Conservation (phyloP, 768 basidiomycete genomes). For the Termitomyces sp. region DNA sequence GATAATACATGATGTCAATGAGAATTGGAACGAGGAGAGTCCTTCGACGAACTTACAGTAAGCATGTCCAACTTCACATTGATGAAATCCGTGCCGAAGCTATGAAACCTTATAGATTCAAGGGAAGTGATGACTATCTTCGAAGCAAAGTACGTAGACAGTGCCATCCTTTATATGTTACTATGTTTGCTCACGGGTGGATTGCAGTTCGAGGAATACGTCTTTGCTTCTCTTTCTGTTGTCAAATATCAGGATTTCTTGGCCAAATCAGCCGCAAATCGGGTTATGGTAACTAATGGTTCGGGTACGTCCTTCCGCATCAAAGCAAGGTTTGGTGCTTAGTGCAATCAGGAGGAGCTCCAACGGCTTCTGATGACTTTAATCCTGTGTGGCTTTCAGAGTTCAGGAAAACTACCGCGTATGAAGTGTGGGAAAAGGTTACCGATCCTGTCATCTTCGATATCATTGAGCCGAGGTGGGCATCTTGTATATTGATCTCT, state of each 20-base stretch:
- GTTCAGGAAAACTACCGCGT: constrained; percentile 85
- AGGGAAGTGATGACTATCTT: constrained; percentile 94
- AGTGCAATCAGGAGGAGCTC: constrained; percentile 40
- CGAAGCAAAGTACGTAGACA: constrained; percentile 60
- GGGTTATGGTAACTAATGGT: constrained; percentile 66
- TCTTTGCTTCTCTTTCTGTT: constrained; percentile 80
- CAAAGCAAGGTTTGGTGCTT: neutral
- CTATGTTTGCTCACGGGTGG: neutral
- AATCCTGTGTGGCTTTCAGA: constrained; percentile 84
- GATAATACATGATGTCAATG: constrained; percentile 80
- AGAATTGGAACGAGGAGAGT: constrained; percentile 68
- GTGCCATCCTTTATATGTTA: neutral
- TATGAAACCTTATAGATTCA: constrained; percentile 53
- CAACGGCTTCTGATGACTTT: constrained; percentile 71
- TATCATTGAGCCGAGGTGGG: constrained; percentile 87
- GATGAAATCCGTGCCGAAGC: neutral
- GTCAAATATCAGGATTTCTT: constrained; percentile 90
- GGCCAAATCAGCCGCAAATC: constrained; percentile 55
- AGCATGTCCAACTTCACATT: constrained; percentile 21
- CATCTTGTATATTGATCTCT: neutral
- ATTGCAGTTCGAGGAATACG: constrained; percentile 86
- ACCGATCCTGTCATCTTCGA: constrained; percentile 95
- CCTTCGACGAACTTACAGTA: constrained; percentile 63
- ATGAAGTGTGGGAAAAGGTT: constrained; percentile 82
- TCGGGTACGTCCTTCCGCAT: constrained; percentile 31